Conservation (phyloP, 305 asterid species). For the Stenogyne calaminthoides region DNA sequence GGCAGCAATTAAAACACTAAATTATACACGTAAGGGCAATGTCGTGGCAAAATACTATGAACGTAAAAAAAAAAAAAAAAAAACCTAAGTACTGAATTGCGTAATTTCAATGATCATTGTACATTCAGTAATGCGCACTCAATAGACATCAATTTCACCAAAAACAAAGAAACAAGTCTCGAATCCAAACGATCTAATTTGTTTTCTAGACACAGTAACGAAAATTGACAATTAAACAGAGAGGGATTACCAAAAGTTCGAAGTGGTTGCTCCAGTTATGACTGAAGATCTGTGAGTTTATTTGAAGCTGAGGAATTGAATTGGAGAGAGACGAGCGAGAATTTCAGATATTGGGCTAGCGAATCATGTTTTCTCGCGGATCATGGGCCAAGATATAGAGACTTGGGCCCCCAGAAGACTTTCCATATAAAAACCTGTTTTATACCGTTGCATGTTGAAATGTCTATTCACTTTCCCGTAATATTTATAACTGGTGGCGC, state of each 20-base stretch:
- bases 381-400: neutral
- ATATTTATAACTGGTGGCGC: neutral
- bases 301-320: constrained; percentile 21
- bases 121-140: neutral
- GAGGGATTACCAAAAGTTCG: constrained; percentile 25
- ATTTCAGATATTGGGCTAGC: neutral
- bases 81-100: constrained; percentile 15
- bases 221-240: neutral
- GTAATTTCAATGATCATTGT: constrained; percentile 1
- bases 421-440: too few species aligned
- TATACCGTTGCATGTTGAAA: too few species aligned
- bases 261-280: constrained; percentile 8
- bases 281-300: constrained; percentile 23
- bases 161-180: neutral
- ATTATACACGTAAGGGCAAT: neutral
- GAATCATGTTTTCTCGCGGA: neutral
- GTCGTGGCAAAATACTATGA: neutral
- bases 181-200: constrained; percentile 5
- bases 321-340: neutral
- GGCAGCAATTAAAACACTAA: constrained; percentile 10
- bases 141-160: neutral
- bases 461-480: neutral
- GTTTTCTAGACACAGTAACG: neutral
- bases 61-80: too few species aligned
- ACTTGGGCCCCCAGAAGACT: neutral